Conservation (phyloP, 345 rosid genomes). For the Hibiscus mutabilis region DNA sequence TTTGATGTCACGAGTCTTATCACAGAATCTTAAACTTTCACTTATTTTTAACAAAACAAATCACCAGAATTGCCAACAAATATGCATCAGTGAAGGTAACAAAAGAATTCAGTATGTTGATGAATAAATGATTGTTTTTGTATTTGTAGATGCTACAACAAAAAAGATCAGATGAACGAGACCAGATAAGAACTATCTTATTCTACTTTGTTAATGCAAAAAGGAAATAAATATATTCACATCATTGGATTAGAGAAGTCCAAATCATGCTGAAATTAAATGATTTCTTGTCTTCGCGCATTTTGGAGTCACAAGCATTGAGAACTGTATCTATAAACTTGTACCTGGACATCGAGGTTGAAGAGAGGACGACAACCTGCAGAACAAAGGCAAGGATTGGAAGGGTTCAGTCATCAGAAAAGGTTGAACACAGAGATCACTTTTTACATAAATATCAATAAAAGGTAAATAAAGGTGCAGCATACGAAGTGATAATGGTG, state of each 20-base stretch:
- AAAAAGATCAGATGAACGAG: not conserved
- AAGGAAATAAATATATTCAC: not conserved
- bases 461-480: not conserved
- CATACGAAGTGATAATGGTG: constrained; percentile 64
- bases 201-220: not conserved
- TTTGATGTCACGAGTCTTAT: not conserved
- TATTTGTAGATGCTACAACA: not conserved
- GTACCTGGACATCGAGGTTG: constrained; percentile 91
- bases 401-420: not conserved
- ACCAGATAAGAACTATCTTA: not conserved
- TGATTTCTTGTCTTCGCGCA: too few relatives aligned
- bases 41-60: too few relatives aligned
- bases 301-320: not conserved
- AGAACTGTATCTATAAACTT: not conserved
- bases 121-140: not conserved
- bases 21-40: not conserved
- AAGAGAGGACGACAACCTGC: constrained; percentile 75
- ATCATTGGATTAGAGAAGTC: not conserved
- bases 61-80: not conserved
- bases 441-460: not conserved
- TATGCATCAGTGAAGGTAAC: too few relatives aligned
- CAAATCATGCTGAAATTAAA: not conserved
- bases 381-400: not conserved
- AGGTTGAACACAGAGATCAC: not conserved
- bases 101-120: not conserved